Evolutionary conservation across 2,329 filamentous ascomycete species (phyloP).

Genomic region (Pseudogymnoascus sp.): DNA sequence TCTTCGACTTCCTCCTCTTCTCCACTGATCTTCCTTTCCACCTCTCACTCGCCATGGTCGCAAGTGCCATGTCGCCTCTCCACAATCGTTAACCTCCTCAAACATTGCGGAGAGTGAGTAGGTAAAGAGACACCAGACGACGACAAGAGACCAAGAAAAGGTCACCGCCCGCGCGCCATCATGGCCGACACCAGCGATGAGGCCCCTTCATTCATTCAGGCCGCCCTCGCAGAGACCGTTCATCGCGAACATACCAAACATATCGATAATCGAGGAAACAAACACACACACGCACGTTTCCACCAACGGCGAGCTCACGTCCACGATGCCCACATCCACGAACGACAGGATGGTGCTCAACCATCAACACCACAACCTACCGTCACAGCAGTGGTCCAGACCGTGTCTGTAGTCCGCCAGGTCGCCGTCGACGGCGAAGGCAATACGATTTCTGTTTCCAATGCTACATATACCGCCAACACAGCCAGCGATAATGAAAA

Average conservation of each 20-base stretch:
- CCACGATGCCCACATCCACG: slow-evolving; percentile 9
- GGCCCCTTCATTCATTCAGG: slow-evolving; percentile 28
- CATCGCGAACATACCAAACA: slow-evolving; percentile 24
- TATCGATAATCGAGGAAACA: slow-evolving; percentile 9
- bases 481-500: no score
- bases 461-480: not conserved
- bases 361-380: no score
- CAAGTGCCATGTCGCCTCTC: not conserved
- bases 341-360: not conserved
- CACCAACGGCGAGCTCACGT: slow-evolving; percentile 20
- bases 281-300: slow-evolving; percentile 15
- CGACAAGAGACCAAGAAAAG: not conserved
- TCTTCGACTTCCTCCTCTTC: not conserved
- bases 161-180: not conserved
- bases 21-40: not conserved
- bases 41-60: not conserved
- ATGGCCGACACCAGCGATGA: not conserved
- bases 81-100: not conserved
- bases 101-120: not conserved
- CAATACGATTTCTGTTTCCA: slow-evolving; percentile 14
- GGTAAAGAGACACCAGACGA: not conserved
- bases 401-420: slow-evolving; percentile 24
- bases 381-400: slow-evolving; percentile 12
- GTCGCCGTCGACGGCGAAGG: slow-evolving; percentile 25
- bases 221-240: slow-evolving; percentile 22